Base-by-base conservation (phyloP, 495 filamentous ascomycete species). In the Elasticomyces elasticus region DNA sequence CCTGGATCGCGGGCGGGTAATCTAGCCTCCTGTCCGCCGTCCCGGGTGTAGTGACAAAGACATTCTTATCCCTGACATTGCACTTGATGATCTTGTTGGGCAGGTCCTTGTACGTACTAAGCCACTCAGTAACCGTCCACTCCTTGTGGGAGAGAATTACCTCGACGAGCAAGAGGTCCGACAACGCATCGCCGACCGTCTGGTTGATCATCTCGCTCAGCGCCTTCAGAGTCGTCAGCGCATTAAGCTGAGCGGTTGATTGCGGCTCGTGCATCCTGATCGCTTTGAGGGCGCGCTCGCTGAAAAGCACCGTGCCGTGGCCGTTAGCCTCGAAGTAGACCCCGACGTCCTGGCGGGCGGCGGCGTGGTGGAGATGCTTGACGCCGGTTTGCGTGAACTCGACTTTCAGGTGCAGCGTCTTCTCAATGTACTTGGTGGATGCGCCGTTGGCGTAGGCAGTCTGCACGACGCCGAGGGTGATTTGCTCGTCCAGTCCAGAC, bases 281-380 rank as follows among this genome's bases (percentile, higher is more conserved):
- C 25, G 77, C 75, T 60, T 83, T 83, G 10, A 91, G 78, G 0
- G 92, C 89, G 42, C 81, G 77, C 31, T 82, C 80, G 1, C 88
- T 94, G 77, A 98, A 98, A 35, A 95, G 81, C 23, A 97, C 87
- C 23, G 92, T 98, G 50, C 92, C 92, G 68, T 98, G 92, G 45
- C 92, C 92, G 64, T 98, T 98, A 46, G 92, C 92, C 71, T 98
- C 92, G 63, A 98, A 98, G 71, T 98, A 98, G 49, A 97, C 88
- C 38, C 92, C 92, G 47, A 95, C 82, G 64, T 97, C 94, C 61
- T 88, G 94, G 22, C 83, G 84, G 50, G 85, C 78, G 26, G 92
- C 92, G 15, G 87, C 92, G 65, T 97, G 94, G 71, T 98, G 92
- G 37, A 98, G 84, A 66, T 94, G 83, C 75, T 98, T 98, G 41